These are phyloP conservation scores for Rhizophagus prolifer DNA, from an alignment of 192 early-diverging fungal genomes.

Conservation along the genomic window DNA sequence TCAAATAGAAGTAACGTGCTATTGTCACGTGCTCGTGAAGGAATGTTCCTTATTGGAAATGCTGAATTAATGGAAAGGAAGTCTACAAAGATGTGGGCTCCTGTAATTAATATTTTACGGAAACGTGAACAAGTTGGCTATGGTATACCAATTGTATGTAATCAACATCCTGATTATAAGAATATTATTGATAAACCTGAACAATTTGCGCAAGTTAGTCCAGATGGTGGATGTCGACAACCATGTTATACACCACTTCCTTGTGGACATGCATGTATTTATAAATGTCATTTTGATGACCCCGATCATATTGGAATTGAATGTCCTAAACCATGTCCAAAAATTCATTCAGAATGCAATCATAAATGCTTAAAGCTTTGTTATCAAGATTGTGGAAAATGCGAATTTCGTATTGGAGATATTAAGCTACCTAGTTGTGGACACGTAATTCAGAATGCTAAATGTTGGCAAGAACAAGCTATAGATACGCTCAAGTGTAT, in stretches of 20 bases:
- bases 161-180: constrained; percentile 42
- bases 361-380: constrained; percentile 52
- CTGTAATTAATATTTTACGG: constrained; percentile 40
- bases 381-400: constrained; percentile 49
- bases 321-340: constrained; percentile 45
- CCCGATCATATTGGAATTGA: constrained; percentile 39
- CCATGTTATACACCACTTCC: constrained; percentile 41
- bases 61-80: constrained; percentile 35
- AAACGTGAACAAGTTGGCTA: constrained; percentile 36
- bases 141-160: constrained; percentile 50
- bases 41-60: constrained; percentile 59
- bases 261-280: constrained; percentile 57
- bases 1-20: constrained; percentile 58
- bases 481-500: constrained; percentile 28
- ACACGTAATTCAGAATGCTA: too few species aligned
- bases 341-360: constrained; percentile 40
- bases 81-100: constrained; percentile 38
- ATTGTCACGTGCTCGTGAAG: constrained; percentile 57
- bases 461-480: too few species aligned
- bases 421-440: constrained; percentile 27
- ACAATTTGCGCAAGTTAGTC: constrained; percentile 38
- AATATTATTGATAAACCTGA: constrained; percentile 33
- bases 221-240: constrained; percentile 53
- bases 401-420: constrained; percentile 24
- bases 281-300: constrained; percentile 28